These are phyloP conservation scores for Solanum pennellii DNA, from an alignment of 257 asterid genomes.

Conservation along the genomic window DNA sequence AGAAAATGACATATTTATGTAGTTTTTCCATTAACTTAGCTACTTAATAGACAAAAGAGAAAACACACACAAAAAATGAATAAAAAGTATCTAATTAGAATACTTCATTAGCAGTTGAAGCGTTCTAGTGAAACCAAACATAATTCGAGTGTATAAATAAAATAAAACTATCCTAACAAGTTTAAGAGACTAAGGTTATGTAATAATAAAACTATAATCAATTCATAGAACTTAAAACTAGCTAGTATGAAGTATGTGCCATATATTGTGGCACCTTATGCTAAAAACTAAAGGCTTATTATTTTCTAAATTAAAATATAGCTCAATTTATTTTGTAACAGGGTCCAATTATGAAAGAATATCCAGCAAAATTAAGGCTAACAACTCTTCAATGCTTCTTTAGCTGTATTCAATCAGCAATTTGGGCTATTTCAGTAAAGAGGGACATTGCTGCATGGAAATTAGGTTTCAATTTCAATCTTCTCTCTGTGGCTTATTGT, in stretches of 20 bases:
- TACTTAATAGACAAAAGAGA: too few relatives aligned
- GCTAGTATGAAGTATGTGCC: neutral
- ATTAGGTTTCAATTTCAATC: conserved; percentile 39
- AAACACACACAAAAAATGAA: neutral
- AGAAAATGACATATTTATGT: neutral
- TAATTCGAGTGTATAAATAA: too few relatives aligned
- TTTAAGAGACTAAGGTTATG: neutral
- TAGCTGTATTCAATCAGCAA: conserved; percentile 23
- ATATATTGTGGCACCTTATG: neutral
- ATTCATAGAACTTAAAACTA: neutral
- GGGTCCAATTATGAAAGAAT: conserved; percentile 32
- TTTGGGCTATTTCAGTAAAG: conserved; percentile 26
- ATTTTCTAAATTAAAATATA: neutral
- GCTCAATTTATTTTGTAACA: neutral
- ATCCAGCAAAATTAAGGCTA: conserved; percentile 40
- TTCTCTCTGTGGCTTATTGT: conserved; percentile 28
- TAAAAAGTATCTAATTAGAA: neutral
- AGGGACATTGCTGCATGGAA: conserved; percentile 35
- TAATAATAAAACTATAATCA: neutral
- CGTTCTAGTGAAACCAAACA: neutral
- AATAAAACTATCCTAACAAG: neutral
- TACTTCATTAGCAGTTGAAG: too few relatives aligned
- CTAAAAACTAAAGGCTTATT: neutral
- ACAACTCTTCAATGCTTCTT: conserved; percentile 40
- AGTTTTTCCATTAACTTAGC: neutral